Evolutionary conservation across 1,284 basidiomycete genomes (phyloP), one percentile per base, ranked within the genome.

Genomic region (Puccinia brachypodii): DNA sequence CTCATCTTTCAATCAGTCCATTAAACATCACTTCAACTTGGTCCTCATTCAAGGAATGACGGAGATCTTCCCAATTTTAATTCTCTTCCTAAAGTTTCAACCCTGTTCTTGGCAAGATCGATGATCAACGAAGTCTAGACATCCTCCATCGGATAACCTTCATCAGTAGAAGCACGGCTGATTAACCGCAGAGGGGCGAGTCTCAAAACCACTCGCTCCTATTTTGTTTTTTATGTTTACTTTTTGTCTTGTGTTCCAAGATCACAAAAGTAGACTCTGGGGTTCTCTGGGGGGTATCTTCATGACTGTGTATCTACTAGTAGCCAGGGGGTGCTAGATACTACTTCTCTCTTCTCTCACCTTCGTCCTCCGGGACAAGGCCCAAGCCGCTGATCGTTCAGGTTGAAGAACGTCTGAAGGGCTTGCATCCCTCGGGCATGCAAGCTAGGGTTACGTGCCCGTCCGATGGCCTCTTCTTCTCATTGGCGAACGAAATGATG

Each of bases 231-330:
- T 73, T 73, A 50, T 56, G 47, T 73, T 19, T 73, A 33, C 50
- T 73, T 73, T 73, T 73, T 73, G 71, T 73, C 71, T 73, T 73
- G 16, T 73, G 19, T 28, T 33, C n/a, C 16, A 73, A 73, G 71
- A 73, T 73, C 71, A 73, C 36, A 53, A 73, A 73, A 73, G 71
- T 73, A 38, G 71, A 56, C 22, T 56, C 71, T 73, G 71, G 71
- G 71, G 53, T 38, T 53, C 50, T 56, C 28, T 40, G 71, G 28
- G 11, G 9, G 19, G 33, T 16, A 50, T 56, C 50, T 22, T 73
- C 71, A 25, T 42, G 47, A 56, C 50, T 56, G 71, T 36, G 22
- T 50, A 73, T 53, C 71, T 73, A 73, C 4, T 71, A n/a, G 68
- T 38, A 33, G 71, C 33, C 50, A 47, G 47, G 42, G 47, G 31